A percentile compares a stretch with the other conserved stretches of the same genome.
These are phyloP conservation scores for Globisporangium megalacanthum DNA, from an alignment of 352 stramenopile genomes.

Conservation along the genomic window DNA sequence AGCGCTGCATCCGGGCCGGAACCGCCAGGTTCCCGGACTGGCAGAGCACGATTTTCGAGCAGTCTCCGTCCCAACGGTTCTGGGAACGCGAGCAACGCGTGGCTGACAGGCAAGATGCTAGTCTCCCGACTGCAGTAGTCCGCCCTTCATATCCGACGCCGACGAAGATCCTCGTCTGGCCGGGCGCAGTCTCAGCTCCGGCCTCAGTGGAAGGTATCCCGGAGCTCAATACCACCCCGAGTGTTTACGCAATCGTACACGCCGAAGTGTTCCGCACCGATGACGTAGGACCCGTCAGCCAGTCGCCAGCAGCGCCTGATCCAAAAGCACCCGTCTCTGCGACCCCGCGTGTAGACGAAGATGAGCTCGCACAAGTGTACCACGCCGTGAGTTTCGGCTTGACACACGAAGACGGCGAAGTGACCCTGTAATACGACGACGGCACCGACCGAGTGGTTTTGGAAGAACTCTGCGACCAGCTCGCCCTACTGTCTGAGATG, in stretches of 20 bases:
- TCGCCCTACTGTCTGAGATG: background rate
- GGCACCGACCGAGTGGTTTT: background rate
- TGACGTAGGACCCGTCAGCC: too few species aligned
- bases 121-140: background rate
- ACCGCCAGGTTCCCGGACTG: background rate
- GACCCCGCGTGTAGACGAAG: too few species aligned
- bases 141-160: background rate
- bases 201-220: background rate
- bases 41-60: background rate
- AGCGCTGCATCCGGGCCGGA: background rate
- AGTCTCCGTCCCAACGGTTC: background rate
- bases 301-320: too few species aligned
- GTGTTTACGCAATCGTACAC: too few species aligned
- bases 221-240: too few species aligned
- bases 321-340: too few species aligned
- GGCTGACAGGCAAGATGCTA: background rate
- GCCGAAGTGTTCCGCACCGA: too few species aligned
- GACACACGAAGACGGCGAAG: background rate
- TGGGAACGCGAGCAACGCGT: too few species aligned
- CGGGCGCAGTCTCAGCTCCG: too few species aligned
- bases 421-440: conserved; percentile 2
- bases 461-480: background rate
- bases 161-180: background rate
- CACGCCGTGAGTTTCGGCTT: too few species aligned
- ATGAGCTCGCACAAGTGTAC: too few species aligned